phyloP scores from a whole-genome alignment of 768 basidiomycete species.

The Agrocybe pediades region DNA sequence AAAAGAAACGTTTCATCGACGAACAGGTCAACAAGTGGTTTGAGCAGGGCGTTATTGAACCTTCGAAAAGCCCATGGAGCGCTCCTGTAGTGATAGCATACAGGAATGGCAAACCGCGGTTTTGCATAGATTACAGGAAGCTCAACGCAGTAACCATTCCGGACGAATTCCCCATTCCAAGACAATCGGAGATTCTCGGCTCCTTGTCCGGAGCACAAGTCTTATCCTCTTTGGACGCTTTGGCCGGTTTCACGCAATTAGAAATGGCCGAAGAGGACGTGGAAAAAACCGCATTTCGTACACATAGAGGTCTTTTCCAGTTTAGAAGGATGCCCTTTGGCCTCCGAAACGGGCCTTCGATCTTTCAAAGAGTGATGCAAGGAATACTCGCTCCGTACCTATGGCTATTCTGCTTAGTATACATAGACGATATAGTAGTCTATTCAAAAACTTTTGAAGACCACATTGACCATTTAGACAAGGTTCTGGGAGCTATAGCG shows the following conservation, averaged over 20 bases:
- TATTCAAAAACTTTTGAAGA: constrained; percentile 25
- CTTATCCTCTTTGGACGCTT: constrained; percentile 28
- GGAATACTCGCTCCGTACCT: constrained; percentile 28
- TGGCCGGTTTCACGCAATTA: not conserved
- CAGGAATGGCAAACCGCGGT: constrained; percentile 34
- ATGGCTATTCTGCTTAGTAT: constrained; percentile 37
- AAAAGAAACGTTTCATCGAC: constrained; percentile 24
- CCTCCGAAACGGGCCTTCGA: constrained; percentile 29
- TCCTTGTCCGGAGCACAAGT: not conserved
- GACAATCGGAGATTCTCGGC: constrained; percentile 22
- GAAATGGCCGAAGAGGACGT: not conserved
- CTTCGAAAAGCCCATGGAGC: constrained; percentile 38
- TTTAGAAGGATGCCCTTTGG: constrained; percentile 42
- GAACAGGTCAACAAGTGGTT: constrained; percentile 30
- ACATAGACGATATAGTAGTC: constrained; percentile 41
- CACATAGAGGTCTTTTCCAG: constrained; percentile 38
- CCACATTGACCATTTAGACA: constrained; percentile 27
- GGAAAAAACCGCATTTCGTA: constrained; percentile 27
- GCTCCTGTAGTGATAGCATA: constrained; percentile 35
- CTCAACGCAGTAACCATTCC: constrained; percentile 8
- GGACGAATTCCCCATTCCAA: constrained; percentile 25
- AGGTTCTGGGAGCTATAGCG: constrained; percentile 26
- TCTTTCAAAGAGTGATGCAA: constrained; percentile 42
- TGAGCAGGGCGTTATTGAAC: constrained; percentile 37
- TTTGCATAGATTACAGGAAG: constrained; percentile 33